Evolutionary conservation across 2,329 filamentous ascomycete species (phyloP), one percentile per base, ranked within the genome.

Genomic region (Karstenula rhodostoma): DNA sequence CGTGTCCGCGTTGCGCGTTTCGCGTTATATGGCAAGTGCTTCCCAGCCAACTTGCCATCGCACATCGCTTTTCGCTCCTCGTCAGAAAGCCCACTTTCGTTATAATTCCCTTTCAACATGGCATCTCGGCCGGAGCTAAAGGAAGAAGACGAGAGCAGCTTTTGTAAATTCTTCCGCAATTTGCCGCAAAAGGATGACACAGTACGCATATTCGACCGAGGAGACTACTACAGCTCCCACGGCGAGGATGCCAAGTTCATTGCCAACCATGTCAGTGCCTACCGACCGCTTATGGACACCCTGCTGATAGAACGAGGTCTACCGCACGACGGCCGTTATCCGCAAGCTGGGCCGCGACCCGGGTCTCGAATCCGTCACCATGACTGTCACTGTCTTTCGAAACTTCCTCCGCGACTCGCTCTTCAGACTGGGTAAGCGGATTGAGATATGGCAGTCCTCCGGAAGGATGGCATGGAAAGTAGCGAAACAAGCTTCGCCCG

Each of bases 301-400:
- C n/a, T 59, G n/a, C 55, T 54, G 27, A 57, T 22, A 3, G 15
- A 2, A 10, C 22, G 62, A 91, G 89, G 91, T 98, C 61, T 99
- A 99, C 86, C 97, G 97, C 81, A 98, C 95, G 4, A 98, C 94
- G 1, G 97, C 95, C 0, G 95, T 99, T 17, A 86, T 99, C 23
- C 89, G 94, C 68, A 93, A 95, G 70, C 86, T 99, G 23, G 95
- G 95, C 63, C 89, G 90, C 74, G 88, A 91, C 61, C 92, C 90
- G n/a, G 90, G 91, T 50, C 86, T 99, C 1, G 88, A 93, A 6
- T 99, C 95, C 2, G 95, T 99, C 43, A 97, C 95, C 1, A 93
- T 99, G 88, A 95, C 94, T 52, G 84, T 93, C 59, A 98, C 94
- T 2, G 95, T 97, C 4, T 99, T 95, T 79, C 90, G 94, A 56